phyloP scores from a whole-genome alignment of 208 protist species.

The Acanthamoeba royreba region DNA sequence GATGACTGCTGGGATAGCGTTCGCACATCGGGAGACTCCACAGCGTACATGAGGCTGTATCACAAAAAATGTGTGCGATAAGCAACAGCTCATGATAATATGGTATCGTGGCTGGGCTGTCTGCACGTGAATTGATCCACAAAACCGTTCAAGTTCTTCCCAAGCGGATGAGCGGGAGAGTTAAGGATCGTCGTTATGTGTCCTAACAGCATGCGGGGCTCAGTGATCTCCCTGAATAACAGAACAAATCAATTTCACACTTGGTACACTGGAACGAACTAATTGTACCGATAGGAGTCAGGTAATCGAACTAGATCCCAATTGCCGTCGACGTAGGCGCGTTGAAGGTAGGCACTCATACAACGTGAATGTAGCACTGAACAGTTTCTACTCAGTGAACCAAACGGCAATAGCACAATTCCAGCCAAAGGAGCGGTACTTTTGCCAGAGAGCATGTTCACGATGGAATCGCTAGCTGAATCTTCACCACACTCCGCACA shows the following conservation, averaged over 20 bases:
- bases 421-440: not conserved
- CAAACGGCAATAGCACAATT: not conserved
- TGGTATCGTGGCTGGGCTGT: not conserved
- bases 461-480: not conserved
- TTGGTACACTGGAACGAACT: too few relatives aligned
- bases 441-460: not conserved
- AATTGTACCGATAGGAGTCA: not conserved
- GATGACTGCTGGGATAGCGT: not conserved
- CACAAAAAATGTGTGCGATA: not conserved
- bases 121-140: conserved; percentile 17
- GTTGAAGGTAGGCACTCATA: not conserved
- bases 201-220: conserved; percentile 6
- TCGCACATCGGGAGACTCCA: conserved; percentile 33
- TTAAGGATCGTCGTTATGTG: conserved; percentile 34
- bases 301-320: not conserved
- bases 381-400: not conserved
- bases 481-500: not conserved
- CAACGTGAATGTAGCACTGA: not conserved
- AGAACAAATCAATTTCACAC: too few relatives aligned
- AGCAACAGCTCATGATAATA: not conserved
- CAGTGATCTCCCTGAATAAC: not conserved
- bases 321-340: not conserved
- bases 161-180: not conserved
- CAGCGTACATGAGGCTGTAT: not conserved
- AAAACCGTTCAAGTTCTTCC: conserved; percentile 18